Conservation (phyloP, 2,329 filamentous ascomycete genomes). For the Nemania diffusa region DNA sequence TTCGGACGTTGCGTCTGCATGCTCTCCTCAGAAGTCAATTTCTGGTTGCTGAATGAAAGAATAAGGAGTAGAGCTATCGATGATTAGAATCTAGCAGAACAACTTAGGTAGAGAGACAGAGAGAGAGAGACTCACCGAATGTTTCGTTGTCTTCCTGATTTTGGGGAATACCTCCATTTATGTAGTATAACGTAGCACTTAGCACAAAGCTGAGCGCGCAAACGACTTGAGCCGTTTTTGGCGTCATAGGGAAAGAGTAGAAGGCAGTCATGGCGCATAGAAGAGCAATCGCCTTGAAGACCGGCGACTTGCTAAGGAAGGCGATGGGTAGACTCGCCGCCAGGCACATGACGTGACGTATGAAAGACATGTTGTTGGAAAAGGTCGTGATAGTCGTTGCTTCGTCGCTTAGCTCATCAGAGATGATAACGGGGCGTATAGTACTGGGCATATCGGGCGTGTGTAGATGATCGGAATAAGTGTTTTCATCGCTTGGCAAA, state of each 20-base stretch:
- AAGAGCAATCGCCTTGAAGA: conserved; percentile 29
- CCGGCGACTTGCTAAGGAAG: conserved; percentile 29
- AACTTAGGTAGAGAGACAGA: conserved; percentile 22
- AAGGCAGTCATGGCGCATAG: conserved; percentile 30
- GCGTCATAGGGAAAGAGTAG: conserved; percentile 30
- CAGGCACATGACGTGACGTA: conserved; percentile 26
- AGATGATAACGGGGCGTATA: conserved; percentile 29
- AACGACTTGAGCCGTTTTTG: conserved; percentile 29
- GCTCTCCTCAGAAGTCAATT: conserved; percentile 29
- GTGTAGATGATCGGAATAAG: conserved; percentile 16
- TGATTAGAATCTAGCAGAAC: conserved; percentile 29
- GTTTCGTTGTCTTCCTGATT: conserved; percentile 32
- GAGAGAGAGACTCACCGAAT: conserved; percentile 29
- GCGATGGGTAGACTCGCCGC: conserved; percentile 30
- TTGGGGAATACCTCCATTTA: conserved; percentile 29
- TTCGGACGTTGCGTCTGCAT: conserved; percentile 28
- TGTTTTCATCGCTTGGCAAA: conserved; percentile 23
- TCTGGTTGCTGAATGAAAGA: conserved; percentile 29
- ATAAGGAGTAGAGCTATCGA: conserved; percentile 30
- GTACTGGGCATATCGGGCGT: conserved; percentile 23
- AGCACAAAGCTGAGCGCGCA: conserved; percentile 31
- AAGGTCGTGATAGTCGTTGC: conserved; percentile 32
- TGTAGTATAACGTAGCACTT: conserved; percentile 31
- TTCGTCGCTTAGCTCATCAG: conserved; percentile 29
- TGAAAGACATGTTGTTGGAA: conserved; percentile 29